Percentiles rank a stretch among this genome's conserved stretches.
Evolutionary conservation across 495 filamentous ascomycete genomes (phyloP).

Genomic region (Xylaria palmicola): DNA sequence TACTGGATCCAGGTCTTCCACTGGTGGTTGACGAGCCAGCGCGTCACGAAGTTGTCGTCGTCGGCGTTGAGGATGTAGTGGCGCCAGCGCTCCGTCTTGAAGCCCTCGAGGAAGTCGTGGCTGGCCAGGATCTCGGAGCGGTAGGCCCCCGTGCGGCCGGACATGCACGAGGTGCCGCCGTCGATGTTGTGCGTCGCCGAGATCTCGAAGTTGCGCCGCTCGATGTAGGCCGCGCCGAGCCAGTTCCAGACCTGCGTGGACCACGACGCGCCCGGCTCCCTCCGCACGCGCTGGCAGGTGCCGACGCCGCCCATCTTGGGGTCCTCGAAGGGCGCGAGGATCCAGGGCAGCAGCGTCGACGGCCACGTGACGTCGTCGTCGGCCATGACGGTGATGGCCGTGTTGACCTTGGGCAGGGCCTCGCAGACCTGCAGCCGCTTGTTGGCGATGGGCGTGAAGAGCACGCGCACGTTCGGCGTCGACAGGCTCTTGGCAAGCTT

Average conservation of each 20-base stretch:
- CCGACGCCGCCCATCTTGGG: slow-evolving; percentile 51
- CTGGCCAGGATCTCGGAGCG: slow-evolving; percentile 49
- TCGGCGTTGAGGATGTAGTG: slow-evolving; percentile 57
- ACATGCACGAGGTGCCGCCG: slow-evolving; percentile 57
- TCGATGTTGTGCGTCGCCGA: slow-evolving; percentile 53
- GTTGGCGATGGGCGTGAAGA: slow-evolving; percentile 37
- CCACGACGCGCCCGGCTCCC: slow-evolving; percentile 32
- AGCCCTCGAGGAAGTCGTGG: slow-evolving; percentile 47
- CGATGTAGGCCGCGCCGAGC: slow-evolving; percentile 53
- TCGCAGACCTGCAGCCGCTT: slow-evolving; percentile 51
- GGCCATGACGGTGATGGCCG: slow-evolving; percentile 47
- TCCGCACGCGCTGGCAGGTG: slow-evolving; percentile 49
- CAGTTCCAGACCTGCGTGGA: slow-evolving; percentile 47
- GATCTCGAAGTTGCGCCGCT: slow-evolving; percentile 59
- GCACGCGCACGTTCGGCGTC: slow-evolving; percentile 42
- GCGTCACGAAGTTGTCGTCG: slow-evolving; percentile 70
- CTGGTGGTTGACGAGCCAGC: slow-evolving; percentile 55
- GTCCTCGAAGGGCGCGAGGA: slow-evolving; percentile 55
- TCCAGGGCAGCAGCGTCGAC: slow-evolving; percentile 40
- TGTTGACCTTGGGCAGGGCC: slow-evolving; percentile 42
- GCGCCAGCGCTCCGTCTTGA: slow-evolving; percentile 57
- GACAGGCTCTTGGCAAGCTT: slow-evolving; percentile 44
- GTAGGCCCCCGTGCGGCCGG: slow-evolving; percentile 51
- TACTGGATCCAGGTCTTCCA: slow-evolving; percentile 65
- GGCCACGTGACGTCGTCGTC: slow-evolving; percentile 60